Conservation (phyloP, 345 rosid species). For the Sisymbrium irio region DNA sequence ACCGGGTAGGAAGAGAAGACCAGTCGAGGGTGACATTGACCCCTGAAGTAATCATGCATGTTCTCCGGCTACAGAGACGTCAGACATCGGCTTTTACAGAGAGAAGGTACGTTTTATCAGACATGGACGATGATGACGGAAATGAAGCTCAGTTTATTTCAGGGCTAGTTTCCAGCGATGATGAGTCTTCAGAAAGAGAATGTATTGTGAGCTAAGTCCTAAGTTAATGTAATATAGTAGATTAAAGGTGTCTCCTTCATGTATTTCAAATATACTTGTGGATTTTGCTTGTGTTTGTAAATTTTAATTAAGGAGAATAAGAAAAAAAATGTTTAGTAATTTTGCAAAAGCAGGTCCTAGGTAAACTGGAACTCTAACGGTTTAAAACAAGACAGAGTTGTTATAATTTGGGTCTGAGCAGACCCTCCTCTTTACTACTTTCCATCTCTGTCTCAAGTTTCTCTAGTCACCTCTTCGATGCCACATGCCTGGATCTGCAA, state of each 20-base stretch:
- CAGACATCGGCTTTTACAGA: slow-evolving; percentile 48
- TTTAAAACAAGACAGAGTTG: not conserved
- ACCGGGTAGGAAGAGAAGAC: slow-evolving; percentile 53
- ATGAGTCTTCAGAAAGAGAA: slow-evolving; percentile 27
- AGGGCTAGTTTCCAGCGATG: slow-evolving; percentile 11
- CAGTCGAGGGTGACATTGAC: slow-evolving; percentile 44
- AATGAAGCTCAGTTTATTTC: slow-evolving; percentile 32
- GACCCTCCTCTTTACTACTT: no score
- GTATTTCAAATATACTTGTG: not conserved
- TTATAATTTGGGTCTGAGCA: no score
- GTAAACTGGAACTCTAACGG: not conserved
- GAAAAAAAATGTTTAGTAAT: not conserved
- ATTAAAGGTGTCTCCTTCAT: not conserved
- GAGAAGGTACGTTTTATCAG: slow-evolving; percentile 44
- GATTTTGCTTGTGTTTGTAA: slow-evolving; percentile 10
- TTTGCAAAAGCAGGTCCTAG: not conserved
- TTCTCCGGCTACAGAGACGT: slow-evolving; percentile 61
- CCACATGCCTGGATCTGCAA: no score
- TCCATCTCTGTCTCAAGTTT: no score
- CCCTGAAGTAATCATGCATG: slow-evolving; percentile 71
- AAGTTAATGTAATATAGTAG: not conserved
- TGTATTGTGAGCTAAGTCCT: slow-evolving; percentile 31
- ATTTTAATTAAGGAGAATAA: slow-evolving; percentile 6
- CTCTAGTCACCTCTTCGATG: no score
- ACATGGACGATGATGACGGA: slow-evolving; percentile 43